Evolutionary conservation across 441 rosid genomes (phyloP).

Genomic region (Erodium moschatum): DNA sequence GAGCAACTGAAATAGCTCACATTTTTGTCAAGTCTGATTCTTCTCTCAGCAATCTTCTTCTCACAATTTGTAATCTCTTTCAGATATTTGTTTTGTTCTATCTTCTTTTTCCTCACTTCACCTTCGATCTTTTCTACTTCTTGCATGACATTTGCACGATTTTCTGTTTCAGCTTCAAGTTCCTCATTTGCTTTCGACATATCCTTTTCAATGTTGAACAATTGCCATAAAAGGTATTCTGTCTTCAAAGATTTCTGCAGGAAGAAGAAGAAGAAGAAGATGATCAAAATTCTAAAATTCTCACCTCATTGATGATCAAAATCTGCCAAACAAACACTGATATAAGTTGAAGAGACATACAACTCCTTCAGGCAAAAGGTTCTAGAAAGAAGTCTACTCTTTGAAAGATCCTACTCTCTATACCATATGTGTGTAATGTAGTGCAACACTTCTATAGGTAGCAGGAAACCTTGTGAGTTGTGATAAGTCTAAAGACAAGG

Average conservation of each 20-base stretch:
- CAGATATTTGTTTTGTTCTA: constrained; percentile 65
- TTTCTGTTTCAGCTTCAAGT: constrained; percentile 56
- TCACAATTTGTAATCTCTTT: constrained; percentile 73
- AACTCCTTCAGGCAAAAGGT: constrained; percentile 5
- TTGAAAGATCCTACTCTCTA: neutral
- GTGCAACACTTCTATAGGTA: constrained; percentile 1
- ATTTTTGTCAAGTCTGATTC: constrained; percentile 50
- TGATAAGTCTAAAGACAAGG: neutral
- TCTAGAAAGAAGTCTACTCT: neutral
- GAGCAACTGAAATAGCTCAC: constrained; percentile 42
- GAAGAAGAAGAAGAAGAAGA: constrained; percentile 12
- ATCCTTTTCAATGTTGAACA: constrained; percentile 71
- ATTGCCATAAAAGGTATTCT: constrained; percentile 81
- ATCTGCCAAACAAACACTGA: constrained; percentile 10
- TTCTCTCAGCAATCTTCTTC: constrained; percentile 77
- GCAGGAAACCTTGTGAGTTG: neutral
- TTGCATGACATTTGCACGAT: constrained; percentile 48
- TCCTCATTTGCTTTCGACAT: constrained; percentile 50
- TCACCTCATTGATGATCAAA: neutral
- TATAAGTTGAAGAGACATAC: neutral
- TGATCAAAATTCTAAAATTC: neutral
- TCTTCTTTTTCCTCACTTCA: constrained; percentile 60
- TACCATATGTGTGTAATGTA: neutral
- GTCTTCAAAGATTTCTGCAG: constrained; percentile 81
- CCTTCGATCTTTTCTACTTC: constrained; percentile 58